Conservation (phyloP, 192 early-diverging fungal genomes). For the Dispira parvispora region DNA sequence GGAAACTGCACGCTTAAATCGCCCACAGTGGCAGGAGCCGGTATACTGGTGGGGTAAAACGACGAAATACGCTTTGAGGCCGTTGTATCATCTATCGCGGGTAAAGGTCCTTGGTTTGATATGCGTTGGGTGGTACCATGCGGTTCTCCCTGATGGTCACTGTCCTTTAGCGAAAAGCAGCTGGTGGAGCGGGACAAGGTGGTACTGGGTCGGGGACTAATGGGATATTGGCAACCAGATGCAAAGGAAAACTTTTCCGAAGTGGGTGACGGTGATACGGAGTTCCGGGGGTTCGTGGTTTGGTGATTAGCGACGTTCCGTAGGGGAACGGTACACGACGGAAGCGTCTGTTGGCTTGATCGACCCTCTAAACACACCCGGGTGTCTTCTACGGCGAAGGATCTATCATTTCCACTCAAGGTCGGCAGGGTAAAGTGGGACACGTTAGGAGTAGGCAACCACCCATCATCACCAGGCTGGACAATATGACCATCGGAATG, state of each 20-base stretch:
- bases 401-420: too few species aligned
- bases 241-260: background rate
- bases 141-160: background rate
- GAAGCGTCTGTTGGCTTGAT: too few species aligned
- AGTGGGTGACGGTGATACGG: too few species aligned
- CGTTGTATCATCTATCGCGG: background rate
- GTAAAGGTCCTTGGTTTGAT: background rate
- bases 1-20: slow-evolving; percentile 3
- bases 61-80: background rate
- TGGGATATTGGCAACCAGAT: background rate
- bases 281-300: too few species aligned
- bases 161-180: background rate
- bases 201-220: background rate
- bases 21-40: slow-evolving; percentile 7
- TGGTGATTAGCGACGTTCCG: too few species aligned
- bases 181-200: background rate
- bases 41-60: background rate
- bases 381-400: too few species aligned
- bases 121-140: background rate
- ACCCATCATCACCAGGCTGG: background rate
- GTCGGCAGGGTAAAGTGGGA: too few species aligned
- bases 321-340: too few species aligned
- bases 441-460: too few species aligned
- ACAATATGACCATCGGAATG: background rate
- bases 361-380: too few species aligned